These are phyloP conservation scores for Clavaria fumosa DNA, from an alignment of 768 basidiomycete genomes.

Conservation along the genomic window DNA sequence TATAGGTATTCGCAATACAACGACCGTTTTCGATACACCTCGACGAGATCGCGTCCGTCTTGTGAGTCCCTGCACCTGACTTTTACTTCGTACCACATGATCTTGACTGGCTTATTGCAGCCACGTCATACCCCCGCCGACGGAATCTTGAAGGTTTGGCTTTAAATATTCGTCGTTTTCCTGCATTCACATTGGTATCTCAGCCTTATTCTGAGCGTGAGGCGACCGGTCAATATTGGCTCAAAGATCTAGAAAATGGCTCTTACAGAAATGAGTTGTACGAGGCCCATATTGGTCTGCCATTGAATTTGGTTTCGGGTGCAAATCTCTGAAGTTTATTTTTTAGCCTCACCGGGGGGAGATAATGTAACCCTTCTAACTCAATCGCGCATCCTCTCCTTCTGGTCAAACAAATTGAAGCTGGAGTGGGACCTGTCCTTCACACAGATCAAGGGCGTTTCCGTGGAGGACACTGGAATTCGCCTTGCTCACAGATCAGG, in stretches of 20 bases:
- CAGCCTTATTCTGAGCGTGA: constrained; percentile 85
- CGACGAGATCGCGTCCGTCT: constrained; percentile 76
- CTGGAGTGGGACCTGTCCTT: constrained; percentile 90
- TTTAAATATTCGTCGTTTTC: constrained; percentile 4
- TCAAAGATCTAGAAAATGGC: constrained; percentile 87
- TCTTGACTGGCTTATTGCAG: constrained; percentile 19
- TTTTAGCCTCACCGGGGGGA: constrained; percentile 53
- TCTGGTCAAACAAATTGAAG: constrained; percentile 72
- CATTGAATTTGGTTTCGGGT: not conserved
- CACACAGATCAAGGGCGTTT: constrained; percentile 72
- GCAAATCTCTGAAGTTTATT: constrained; percentile 2
- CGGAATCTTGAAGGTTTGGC: constrained; percentile 59
- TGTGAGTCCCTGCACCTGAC: constrained; percentile 35
- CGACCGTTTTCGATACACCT: constrained; percentile 90
- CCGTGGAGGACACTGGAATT: constrained; percentile 83
- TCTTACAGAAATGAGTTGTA: constrained; percentile 72
- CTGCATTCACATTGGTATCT: not conserved
- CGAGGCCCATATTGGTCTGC: constrained; percentile 76
- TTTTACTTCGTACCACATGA: not conserved
- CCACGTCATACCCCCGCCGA: constrained; percentile 81
- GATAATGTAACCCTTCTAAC: constrained; percentile 77
- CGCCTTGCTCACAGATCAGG: constrained; percentile 71
- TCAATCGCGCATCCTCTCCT: constrained; percentile 59
- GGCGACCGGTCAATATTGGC: constrained; percentile 91
- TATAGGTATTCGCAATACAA: constrained; percentile 90